These are phyloP conservation scores for Phytophthora sojae DNA, from an alignment of 352 stramenopile species.

Conservation along the genomic window DNA sequence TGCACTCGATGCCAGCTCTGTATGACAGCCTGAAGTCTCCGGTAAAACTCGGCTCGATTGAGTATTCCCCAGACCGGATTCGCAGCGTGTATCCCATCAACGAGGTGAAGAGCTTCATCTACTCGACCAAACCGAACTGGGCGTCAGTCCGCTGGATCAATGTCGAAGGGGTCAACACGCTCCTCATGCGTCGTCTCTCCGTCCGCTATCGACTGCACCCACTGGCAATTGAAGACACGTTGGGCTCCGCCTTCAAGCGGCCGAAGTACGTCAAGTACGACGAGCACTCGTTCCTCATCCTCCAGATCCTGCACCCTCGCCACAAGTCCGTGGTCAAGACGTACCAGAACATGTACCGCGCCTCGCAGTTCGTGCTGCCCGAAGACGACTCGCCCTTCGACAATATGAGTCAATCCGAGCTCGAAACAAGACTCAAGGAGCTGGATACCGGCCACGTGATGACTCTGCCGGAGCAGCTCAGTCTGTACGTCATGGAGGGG, in stretches of 20 bases:
- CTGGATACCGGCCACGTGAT: constrained; percentile 64
- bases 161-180: constrained; percentile 61
- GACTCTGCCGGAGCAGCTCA: constrained; percentile 73
- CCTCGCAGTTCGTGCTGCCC: constrained; percentile 54
- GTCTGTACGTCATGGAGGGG: constrained; percentile 71
- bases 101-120: constrained; percentile 82
- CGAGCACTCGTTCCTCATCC: constrained; percentile 77
- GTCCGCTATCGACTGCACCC: constrained; percentile 87
- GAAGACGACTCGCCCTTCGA: constrained; percentile 61
- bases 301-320: constrained; percentile 61
- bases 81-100: constrained; percentile 71
- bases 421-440: constrained; percentile 55
- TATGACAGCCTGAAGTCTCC: constrained; percentile 12
- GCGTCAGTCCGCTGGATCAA: constrained; percentile 84
- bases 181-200: constrained; percentile 70
- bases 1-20: constrained; percentile 44
- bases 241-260: constrained; percentile 73
- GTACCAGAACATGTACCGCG: constrained; percentile 78
- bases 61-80: constrained; percentile 81
- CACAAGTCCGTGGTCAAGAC: constrained; percentile 54
- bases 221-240: constrained; percentile 77
- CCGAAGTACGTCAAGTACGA: constrained; percentile 89
- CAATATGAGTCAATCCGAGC: constrained; percentile 61
- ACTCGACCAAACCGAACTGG: constrained; percentile 76
- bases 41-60: constrained; percentile 59